Evolutionary conservation across 2,329 filamentous ascomycete species (phyloP).

Genomic region (Xylaria sp.): DNA sequence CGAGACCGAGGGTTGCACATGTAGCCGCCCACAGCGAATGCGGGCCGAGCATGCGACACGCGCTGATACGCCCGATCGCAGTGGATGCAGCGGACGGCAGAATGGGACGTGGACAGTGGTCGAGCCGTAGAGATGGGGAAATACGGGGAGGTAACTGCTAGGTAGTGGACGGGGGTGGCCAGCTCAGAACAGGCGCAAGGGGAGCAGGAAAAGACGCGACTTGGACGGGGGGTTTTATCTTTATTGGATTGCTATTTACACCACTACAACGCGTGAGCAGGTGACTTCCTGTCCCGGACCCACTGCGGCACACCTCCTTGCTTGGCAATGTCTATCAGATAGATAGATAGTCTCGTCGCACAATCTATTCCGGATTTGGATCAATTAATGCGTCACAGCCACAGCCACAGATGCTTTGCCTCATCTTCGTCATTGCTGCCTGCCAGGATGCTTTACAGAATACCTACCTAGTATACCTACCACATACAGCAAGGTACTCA

Average conservation of each 20-base stretch:
- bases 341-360: neutral
- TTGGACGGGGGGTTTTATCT: constrained; percentile 37
- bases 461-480: too few species aligned
- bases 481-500: too few species aligned
- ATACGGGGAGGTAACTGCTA: constrained; percentile 7
- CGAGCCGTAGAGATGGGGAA: neutral
- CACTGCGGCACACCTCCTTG: neutral
- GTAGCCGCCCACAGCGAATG: constrained; percentile 16
- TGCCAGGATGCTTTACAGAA: too few species aligned
- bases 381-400: too few species aligned
- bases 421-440: too few species aligned
- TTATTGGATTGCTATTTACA: neutral
- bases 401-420: too few species aligned
- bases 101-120: constrained; percentile 29
- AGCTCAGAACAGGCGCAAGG: constrained; percentile 11
- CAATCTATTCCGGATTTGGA: too few species aligned
- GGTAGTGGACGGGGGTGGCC: constrained; percentile 32
- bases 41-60: constrained; percentile 22
- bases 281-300: constrained; percentile 30
- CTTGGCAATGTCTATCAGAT: neutral
- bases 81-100: constrained; percentile 28
- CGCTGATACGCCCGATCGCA: constrained; percentile 21
- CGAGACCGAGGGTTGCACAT: constrained; percentile 2
- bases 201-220: constrained; percentile 38
- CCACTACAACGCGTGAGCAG: constrained; percentile 40